These are phyloP conservation scores for Kwoniella dendrophila DNA, from an alignment of 768 basidiomycete species.

Conservation along the genomic window DNA sequence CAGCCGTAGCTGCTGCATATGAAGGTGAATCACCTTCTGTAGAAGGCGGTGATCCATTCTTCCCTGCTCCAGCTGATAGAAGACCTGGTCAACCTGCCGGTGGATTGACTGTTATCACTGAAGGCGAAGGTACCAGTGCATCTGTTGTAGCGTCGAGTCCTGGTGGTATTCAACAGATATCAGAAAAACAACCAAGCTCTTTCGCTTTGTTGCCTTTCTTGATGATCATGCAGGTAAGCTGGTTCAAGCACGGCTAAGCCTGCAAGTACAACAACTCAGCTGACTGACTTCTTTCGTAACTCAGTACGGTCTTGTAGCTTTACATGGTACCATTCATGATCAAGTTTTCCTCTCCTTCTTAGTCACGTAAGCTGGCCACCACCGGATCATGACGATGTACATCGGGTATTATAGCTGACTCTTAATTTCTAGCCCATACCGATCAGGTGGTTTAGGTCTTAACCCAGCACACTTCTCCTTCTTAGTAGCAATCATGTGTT, in stretches of 20 bases:
- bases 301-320: constrained; percentile 78
- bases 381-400: neutral
- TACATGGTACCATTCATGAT: constrained; percentile 82
- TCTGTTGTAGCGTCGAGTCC: constrained; percentile 9
- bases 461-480: constrained; percentile 90
- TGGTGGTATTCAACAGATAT: constrained; percentile 31
- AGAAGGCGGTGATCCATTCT: constrained; percentile 41
- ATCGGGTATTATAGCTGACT: neutral
- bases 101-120: constrained; percentile 47
- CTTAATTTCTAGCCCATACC: constrained; percentile 65
- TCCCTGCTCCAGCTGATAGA: constrained; percentile 27
- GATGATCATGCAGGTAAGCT: constrained; percentile 73
- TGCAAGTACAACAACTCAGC: constrained; percentile 2
- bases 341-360: constrained; percentile 90
- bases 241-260: neutral
- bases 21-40: constrained; percentile 40
- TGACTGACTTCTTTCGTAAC: constrained; percentile 19
- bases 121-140: constrained; percentile 19
- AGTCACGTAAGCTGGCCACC: constrained; percentile 77
- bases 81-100: constrained; percentile 19
- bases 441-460: constrained; percentile 84
- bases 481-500: constrained; percentile 82
- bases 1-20: constrained; percentile 62
- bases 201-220: constrained; percentile 74
- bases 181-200: constrained; percentile 65